These are phyloP conservation scores for Chaetoceros tenuissimus DNA, from an alignment of 108 stramenopile genomes.

Conservation along the genomic window DNA sequence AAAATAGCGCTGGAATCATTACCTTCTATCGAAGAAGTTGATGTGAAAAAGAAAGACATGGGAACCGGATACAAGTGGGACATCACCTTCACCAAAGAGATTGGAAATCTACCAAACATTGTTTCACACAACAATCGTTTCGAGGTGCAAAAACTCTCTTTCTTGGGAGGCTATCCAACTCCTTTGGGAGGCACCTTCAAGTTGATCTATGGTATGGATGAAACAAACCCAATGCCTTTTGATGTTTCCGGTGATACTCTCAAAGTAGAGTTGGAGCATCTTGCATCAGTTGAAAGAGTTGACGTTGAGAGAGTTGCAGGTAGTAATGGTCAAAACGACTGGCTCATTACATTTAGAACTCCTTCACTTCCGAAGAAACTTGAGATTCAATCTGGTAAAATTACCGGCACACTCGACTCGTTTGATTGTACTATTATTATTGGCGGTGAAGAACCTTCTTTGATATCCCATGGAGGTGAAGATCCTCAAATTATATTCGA, in stretches of 20 bases:
- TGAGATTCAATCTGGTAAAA: constrained; percentile 10
- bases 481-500: constrained; percentile 34
- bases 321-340: constrained; percentile 34
- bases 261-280: constrained; percentile 47
- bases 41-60: constrained; percentile 31
- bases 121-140: constrained; percentile 34
- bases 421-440: constrained; percentile 8
- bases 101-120: constrained; percentile 60
- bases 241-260: constrained; percentile 56
- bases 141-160: constrained; percentile 47
- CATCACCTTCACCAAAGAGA: constrained; percentile 62
- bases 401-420: constrained; percentile 47
- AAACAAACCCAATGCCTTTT: constrained; percentile 34
- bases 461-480: constrained; percentile 26
- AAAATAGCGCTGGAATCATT: constrained; percentile 48
- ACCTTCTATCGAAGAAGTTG: constrained; percentile 29
- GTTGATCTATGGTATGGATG: constrained; percentile 35
- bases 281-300: constrained; percentile 42
- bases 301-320: constrained; percentile 32
- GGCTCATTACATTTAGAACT: constrained; percentile 67
- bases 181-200: constrained; percentile 64
- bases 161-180: constrained; percentile 65
- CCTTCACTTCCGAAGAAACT: constrained; percentile 37
- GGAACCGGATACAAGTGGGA: constrained; percentile 57
- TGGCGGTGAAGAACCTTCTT: constrained; percentile 14